Percentiles rank a stretch among this genome's conserved stretches.
Conservation (phyloP, 306 rosid genomes). For the Erythrophleum fordii region DNA sequence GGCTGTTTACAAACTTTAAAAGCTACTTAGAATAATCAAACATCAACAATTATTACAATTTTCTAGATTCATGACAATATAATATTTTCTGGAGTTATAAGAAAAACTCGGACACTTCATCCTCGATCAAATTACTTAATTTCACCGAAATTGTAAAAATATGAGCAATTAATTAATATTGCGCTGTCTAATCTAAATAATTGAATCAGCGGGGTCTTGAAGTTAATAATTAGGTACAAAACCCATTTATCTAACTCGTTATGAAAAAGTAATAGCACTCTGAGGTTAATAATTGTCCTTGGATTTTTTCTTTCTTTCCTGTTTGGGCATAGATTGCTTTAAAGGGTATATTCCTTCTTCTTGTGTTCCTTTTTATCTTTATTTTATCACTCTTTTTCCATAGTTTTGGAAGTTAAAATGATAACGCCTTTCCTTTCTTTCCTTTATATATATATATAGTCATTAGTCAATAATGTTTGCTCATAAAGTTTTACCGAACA, state of each 20-base stretch:
- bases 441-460: background rate
- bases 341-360: background rate
- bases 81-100: background rate
- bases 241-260: background rate
- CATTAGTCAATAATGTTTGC: background rate
- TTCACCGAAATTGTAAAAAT: background rate
- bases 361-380: background rate
- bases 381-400: background rate
- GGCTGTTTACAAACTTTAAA: background rate
- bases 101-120: background rate
- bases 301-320: background rate
- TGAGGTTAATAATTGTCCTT: background rate
- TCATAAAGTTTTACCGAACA: background rate
- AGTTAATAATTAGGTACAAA: background rate
- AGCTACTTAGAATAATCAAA: background rate
- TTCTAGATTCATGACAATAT: no score
- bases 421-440: background rate
- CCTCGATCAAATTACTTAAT: background rate
- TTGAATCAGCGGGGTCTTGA: background rate
- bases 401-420: background rate
- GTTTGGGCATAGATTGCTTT: background rate
- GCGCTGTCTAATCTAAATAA: constrained; percentile 13
- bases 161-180: background rate
- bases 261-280: constrained; percentile 12
- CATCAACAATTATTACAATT: background rate